A percentile compares a stretch with the other conserved stretches of the same genome.
These are phyloP conservation scores for Picochlorum sp. DNA, from an alignment of 139 green algal genomes.

Conservation along the genomic window DNA sequence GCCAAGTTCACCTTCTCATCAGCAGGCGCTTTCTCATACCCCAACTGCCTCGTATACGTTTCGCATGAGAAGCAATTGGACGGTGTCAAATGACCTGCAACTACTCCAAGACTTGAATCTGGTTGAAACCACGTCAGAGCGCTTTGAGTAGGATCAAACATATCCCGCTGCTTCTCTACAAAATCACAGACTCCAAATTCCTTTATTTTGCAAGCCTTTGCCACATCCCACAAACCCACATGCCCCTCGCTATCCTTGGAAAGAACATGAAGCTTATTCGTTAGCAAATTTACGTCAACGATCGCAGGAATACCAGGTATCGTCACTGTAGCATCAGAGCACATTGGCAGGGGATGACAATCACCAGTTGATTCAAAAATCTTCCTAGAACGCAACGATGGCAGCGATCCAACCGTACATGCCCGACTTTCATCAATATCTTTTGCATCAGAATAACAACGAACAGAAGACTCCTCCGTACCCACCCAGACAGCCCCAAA, in stretches of 20 bases:
- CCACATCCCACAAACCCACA: conserved; percentile 67
- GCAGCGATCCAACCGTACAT: background rate
- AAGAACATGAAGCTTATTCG: conserved; percentile 60
- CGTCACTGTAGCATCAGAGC: background rate
- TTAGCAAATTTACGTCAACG: conserved; percentile 30
- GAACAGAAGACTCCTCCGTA: conserved; percentile 41
- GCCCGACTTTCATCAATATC: background rate
- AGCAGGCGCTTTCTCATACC: conserved; percentile 20
- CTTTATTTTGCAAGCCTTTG: conserved; percentile 33
- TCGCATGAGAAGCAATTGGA: conserved; percentile 72
- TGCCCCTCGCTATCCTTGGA: conserved; percentile 46
- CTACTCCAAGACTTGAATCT: conserved; percentile 56
- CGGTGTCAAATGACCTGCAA: conserved; percentile 63
- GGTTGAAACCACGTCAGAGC: conserved; percentile 67
- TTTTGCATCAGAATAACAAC: background rate
- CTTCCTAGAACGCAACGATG: background rate
- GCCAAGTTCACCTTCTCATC: conserved; percentile 54
- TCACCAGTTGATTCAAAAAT: background rate
- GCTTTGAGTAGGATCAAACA: conserved; percentile 54
- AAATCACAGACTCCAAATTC: conserved; percentile 18
- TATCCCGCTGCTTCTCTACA: conserved; percentile 30
- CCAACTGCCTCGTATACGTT: conserved; percentile 56
- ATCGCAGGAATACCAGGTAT: conserved; percentile 23
- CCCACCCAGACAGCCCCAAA: conserved; percentile 43
- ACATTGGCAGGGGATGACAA: background rate